A percentile compares a stretch with the other conserved stretches of the same genome.
Evolutionary conservation across 2,329 filamentous ascomycete genomes (phyloP).

Genomic region (Exophiala spinifera): DNA sequence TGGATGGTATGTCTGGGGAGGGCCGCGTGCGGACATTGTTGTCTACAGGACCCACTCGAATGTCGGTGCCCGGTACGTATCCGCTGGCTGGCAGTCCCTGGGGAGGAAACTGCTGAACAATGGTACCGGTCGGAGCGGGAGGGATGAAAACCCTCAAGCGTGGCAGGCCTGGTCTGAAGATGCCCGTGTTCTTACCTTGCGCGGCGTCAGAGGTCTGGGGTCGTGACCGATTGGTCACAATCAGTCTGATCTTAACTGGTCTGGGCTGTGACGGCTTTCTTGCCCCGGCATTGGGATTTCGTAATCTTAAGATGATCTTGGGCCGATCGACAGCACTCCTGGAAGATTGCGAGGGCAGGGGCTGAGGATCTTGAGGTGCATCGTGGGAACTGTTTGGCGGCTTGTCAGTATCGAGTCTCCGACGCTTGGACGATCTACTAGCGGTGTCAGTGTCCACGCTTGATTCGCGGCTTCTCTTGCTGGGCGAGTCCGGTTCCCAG

Average conservation of each 20-base stretch:
- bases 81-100: not conserved
- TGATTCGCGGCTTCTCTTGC: not conserved
- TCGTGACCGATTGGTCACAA: too few relatives aligned
- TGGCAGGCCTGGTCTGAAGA: not conserved
- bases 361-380: not conserved
- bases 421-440: not conserved
- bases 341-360: not conserved
- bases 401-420: not conserved
- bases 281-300: not conserved
- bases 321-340: not conserved
- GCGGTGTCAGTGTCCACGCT: not conserved
- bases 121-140: not conserved
- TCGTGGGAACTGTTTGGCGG: not conserved
- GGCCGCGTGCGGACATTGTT: too few relatives aligned
- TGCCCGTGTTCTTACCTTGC: too few relatives aligned
- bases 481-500: not conserved
- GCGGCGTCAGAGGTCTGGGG: too few relatives aligned
- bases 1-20: too few relatives aligned
- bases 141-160: not conserved
- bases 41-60: too few relatives aligned
- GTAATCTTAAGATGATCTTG: slow-evolving; percentile 3
- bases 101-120: not conserved
- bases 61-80: too few relatives aligned
- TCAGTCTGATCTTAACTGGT: too few relatives aligned
- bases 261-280: too few relatives aligned